phyloP scores from a whole-genome alignment of 1,284 basidiomycete genomes.

The Melampsora americana region DNA sequence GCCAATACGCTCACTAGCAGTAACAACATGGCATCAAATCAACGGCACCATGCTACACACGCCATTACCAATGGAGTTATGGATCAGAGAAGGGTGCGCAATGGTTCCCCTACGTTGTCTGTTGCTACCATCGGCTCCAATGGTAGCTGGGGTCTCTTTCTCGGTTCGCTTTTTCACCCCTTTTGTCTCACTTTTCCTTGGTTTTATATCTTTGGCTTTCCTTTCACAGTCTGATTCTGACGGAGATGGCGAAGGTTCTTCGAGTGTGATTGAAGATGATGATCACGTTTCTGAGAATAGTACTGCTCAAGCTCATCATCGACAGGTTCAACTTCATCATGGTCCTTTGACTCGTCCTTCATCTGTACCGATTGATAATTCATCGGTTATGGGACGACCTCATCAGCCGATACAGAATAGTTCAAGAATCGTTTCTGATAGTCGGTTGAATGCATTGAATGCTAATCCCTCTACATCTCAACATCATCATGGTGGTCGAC shows the following conservation, averaged over 20 bases:
- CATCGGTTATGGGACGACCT: conserved; percentile 50
- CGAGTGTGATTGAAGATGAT: conserved; percentile 39
- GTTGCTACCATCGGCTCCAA: conserved; percentile 29
- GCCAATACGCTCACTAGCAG: conserved; percentile 62
- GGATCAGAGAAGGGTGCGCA: conserved; percentile 43
- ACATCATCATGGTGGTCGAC: conserved; percentile 57
- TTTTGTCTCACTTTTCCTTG: conserved; percentile 11
- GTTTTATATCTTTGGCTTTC: not conserved
- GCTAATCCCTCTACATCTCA: conserved; percentile 19
- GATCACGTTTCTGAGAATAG: conserved; percentile 24
- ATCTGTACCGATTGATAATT: conserved; percentile 33
- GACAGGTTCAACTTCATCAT: conserved; percentile 13
- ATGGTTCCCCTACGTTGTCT: conserved; percentile 35
- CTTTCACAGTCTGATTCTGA: conserved; percentile 40
- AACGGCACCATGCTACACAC: conserved; percentile 52
- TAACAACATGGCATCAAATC: conserved; percentile 51
- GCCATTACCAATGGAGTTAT: conserved; percentile 21
- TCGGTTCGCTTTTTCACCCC: conserved; percentile 30
- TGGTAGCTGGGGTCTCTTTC: conserved; percentile 39
- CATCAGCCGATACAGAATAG: conserved; percentile 50
- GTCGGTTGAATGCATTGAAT: conserved; percentile 49
- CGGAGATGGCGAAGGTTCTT: conserved; percentile 39
- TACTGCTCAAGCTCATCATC: conserved; percentile 13
- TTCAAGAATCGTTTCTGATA: conserved; percentile 46
- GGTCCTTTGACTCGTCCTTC: conserved; percentile 31